These are phyloP conservation scores for Akebia trifoliata DNA, from an alignment of 164 flowering plant species.

Conservation along the genomic window DNA sequence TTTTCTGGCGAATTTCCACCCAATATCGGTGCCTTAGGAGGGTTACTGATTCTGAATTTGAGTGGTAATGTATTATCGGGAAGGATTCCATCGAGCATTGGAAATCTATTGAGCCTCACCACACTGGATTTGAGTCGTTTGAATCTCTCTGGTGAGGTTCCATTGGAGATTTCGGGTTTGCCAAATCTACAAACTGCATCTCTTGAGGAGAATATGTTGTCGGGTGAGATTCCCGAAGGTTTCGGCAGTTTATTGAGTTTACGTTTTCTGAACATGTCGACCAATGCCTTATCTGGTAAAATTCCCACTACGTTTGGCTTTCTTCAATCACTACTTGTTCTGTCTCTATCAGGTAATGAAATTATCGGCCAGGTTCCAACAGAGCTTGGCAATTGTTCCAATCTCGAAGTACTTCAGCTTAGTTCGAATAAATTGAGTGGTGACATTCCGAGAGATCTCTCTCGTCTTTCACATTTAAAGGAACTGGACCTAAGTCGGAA, in stretches of 20 bases:
- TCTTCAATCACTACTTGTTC: conserved; percentile 34
- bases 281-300: conserved; percentile 45
- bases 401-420: conserved; percentile 47
- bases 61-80: conserved; percentile 59
- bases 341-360: conserved; percentile 46
- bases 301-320: conserved; percentile 58
- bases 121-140: conserved; percentile 62
- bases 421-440: conserved; percentile 40
- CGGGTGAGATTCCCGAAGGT: conserved; percentile 65
- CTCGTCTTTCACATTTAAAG: conserved; percentile 39
- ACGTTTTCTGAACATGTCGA: conserved; percentile 43
- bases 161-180: conserved; percentile 60
- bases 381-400: conserved; percentile 54
- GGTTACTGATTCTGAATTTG: conserved; percentile 44
- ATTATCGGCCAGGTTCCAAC: conserved; percentile 43
- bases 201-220: conserved; percentile 45
- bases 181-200: conserved; percentile 56
- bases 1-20: conserved; percentile 39
- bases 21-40: conserved; percentile 35
- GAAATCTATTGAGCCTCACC: conserved; percentile 41
- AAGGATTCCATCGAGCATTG: conserved; percentile 43
- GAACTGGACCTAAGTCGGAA: conserved; percentile 50
- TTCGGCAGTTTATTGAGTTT: conserved; percentile 59
- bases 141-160: conserved; percentile 52
- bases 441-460: conserved; percentile 36